These are phyloP conservation scores for Chaetothyriales sp. DNA, from an alignment of 2,329 filamentous ascomycete genomes.

Conservation along the genomic window DNA sequence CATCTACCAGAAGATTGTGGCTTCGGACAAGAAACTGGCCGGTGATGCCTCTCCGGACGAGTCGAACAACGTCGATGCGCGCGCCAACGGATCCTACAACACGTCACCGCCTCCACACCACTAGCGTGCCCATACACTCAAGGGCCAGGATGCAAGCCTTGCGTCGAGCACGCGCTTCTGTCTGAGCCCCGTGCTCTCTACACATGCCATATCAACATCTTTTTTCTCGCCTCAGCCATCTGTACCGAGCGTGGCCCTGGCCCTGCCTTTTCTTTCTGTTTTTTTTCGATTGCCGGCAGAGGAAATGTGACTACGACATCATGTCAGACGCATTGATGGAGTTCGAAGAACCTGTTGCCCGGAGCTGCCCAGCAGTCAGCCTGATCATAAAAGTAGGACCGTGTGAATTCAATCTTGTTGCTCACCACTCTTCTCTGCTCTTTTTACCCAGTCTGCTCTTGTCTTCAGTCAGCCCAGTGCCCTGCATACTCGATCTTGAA, in stretches of 20 bases:
- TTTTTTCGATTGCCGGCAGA: not conserved
- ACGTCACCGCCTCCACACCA: slow-evolving; percentile 13
- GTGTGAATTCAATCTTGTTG: too few relatives aligned
- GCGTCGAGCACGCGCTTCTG: too few relatives aligned
- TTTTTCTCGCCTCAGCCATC: not conserved
- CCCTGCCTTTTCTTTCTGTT: not conserved
- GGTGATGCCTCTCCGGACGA: slow-evolving; percentile 17
- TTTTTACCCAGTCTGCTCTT: too few relatives aligned
- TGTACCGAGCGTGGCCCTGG: not conserved
- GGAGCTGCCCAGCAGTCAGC: too few relatives aligned
- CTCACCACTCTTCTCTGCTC: too few relatives aligned
- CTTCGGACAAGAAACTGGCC: slow-evolving; percentile 17
- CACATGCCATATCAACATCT: not conserved
- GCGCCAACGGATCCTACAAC: slow-evolving; percentile 16
- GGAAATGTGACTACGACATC: not conserved
- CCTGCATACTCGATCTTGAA: too few relatives aligned
- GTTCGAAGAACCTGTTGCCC: not conserved
- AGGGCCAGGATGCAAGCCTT: too few relatives aligned
- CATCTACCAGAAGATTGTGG: slow-evolving; percentile 18
- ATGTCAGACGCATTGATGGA: not conserved
- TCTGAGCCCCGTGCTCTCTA: too few relatives aligned
- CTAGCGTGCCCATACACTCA: too few relatives aligned
- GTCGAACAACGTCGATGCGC: slow-evolving; percentile 12
- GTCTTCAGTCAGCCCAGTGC: too few relatives aligned
- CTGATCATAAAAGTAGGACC: too few relatives aligned